phyloP scores from a whole-genome alignment of 2,329 filamentous ascomycete species.

The Microascus cirrosus region DNA sequence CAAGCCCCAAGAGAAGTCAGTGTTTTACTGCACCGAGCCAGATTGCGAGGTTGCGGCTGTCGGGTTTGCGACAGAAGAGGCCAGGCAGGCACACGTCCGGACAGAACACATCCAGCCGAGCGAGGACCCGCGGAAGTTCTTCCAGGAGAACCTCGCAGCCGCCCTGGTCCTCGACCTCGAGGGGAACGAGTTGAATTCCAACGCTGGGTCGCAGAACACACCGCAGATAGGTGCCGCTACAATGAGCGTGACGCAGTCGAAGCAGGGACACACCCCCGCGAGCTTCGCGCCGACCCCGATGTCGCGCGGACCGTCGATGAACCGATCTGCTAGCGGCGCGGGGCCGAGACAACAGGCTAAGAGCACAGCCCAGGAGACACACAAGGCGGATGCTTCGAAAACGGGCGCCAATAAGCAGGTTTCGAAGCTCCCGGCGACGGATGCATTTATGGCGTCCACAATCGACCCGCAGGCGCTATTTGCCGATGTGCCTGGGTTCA shows the following conservation, averaged over 20 bases:
- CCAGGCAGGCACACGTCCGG: constrained; percentile 38
- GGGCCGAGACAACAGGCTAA: neutral
- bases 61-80: constrained; percentile 44
- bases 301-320: constrained; percentile 39
- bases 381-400: neutral
- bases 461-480: constrained; percentile 32
- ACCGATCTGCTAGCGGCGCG: constrained; percentile 30
- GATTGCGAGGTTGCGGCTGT: constrained; percentile 39
- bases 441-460: constrained; percentile 22
- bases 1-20: constrained; percentile 24
- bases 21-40: constrained; percentile 38
- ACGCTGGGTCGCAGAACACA: constrained; percentile 13
- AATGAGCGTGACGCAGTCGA: constrained; percentile 32
- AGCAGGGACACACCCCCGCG: constrained; percentile 34
- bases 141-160: constrained; percentile 34
- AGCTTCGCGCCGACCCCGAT: constrained; percentile 30
- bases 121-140: constrained; percentile 42
- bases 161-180: constrained; percentile 40
- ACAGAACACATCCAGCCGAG: constrained; percentile 48
- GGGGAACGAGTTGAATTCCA: constrained; percentile 26
- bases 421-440: constrained; percentile 9
- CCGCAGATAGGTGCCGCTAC: constrained; percentile 14
- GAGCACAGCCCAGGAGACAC: neutral
- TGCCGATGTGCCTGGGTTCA: constrained; percentile 25
- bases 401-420: constrained; percentile 12